Conservation (phyloP, 495 filamentous ascomycete genomes). For the Amorphotheca resinae region DNA sequence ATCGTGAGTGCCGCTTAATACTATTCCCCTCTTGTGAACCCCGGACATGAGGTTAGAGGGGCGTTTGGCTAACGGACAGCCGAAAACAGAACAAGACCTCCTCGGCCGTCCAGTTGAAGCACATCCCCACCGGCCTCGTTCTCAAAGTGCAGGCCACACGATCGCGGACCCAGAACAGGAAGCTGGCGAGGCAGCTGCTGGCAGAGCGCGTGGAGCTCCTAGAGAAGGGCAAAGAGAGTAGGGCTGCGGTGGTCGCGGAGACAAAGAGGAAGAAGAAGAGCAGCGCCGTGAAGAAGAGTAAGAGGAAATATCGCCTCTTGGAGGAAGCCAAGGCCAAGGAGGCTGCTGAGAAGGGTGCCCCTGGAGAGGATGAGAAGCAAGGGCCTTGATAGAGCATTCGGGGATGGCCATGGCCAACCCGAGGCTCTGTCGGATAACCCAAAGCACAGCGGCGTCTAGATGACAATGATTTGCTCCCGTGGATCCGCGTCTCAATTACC, state of each 20-base stretch:
- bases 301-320: conserved; percentile 36
- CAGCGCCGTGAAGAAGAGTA: conserved; percentile 36
- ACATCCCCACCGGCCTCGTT: conserved; percentile 78
- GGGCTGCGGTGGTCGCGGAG: conserved; percentile 28
- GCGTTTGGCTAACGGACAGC: no score
- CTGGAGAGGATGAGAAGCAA: background rate
- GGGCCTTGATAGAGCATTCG: background rate
- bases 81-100: conserved; percentile 76
- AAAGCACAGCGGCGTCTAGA: background rate
- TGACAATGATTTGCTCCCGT: background rate
- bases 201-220: conserved; percentile 64
- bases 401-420: background rate
- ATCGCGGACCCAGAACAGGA: conserved; percentile 77
- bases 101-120: conserved; percentile 87
- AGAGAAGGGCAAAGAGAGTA: conserved; percentile 34
- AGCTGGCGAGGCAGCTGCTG: conserved; percentile 66
- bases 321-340: conserved; percentile 29
- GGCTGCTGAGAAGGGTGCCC: conserved; percentile 1
- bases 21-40: background rate
- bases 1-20: conserved; percentile 42
- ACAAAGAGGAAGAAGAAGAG: conserved; percentile 34
- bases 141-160: conserved; percentile 88
- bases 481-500: background rate
- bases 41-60: no score
- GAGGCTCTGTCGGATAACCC: background rate